A percentile compares a stretch with the other conserved stretches of the same genome.
These are phyloP conservation scores for Aspergillus ostianus DNA, from an alignment of 495 filamentous ascomycete species.

Conservation along the genomic window DNA sequence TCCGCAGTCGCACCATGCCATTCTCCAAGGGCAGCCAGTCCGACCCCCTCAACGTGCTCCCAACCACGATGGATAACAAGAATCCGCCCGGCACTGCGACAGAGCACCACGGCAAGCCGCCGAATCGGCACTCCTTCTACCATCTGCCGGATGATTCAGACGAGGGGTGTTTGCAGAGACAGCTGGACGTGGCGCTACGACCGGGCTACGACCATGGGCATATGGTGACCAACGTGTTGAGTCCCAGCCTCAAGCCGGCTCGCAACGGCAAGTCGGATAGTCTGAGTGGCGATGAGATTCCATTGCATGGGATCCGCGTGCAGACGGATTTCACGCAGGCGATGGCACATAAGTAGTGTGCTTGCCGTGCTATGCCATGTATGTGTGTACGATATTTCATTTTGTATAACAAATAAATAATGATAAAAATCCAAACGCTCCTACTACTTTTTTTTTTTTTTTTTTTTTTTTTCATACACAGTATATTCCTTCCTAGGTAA, in stretches of 20 bases:
- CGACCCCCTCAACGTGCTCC: constrained; percentile 2
- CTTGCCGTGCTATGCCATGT: background rate
- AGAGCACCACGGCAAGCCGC: background rate
- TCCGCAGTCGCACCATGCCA: constrained; percentile 12
- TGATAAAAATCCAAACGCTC: too few species aligned
- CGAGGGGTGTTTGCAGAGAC: background rate
- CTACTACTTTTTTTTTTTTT: too few species aligned
- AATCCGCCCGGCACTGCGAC: background rate
- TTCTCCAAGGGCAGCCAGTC: constrained; percentile 8
- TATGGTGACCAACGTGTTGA: constrained; percentile 18
- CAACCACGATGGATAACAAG: constrained; percentile 2
- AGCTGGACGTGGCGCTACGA: constrained; percentile 12
- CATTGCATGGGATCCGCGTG: constrained; percentile 26
- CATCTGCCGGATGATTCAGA: constrained; percentile 18
- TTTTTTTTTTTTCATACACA: too few species aligned
- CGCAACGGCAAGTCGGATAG: background rate
- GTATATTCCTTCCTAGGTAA: too few species aligned
- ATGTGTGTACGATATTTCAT: background rate
- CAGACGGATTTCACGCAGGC: constrained; percentile 24
- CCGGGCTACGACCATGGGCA: constrained; percentile 21
- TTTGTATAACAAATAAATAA: background rate
- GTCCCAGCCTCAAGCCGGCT: background rate
- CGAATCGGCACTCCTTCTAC: constrained; percentile 21
- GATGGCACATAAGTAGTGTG: background rate
- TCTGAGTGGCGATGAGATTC: constrained; percentile 23